A percentile compares a stretch with the other conserved stretches of the same genome.
phyloP scores from a whole-genome alignment of 257 asterid genomes.

The Primulina huaijiensis region DNA sequence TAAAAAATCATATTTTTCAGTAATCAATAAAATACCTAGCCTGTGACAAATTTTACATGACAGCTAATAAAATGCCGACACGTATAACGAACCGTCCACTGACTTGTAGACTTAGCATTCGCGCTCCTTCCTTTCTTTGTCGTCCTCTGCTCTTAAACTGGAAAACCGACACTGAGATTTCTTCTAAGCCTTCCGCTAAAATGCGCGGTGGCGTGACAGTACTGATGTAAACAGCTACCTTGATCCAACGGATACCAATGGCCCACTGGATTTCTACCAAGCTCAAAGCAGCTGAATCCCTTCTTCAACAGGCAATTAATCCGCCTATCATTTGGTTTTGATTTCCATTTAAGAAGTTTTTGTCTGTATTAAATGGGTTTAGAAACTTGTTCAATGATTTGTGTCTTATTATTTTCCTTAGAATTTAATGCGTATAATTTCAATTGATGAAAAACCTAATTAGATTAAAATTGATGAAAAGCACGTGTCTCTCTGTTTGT shows the following conservation, averaged over 20 bases:
- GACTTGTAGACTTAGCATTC: too few species aligned
- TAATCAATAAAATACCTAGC: too few species aligned
- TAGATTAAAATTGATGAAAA: not conserved
- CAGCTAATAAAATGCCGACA: too few species aligned
- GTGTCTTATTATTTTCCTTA: not conserved
- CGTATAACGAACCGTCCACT: too few species aligned
- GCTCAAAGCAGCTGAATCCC: slow-evolving; percentile 94
- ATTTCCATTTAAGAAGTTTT: slow-evolving; percentile 4
- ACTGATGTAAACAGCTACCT: not conserved
- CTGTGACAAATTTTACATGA: too few species aligned
- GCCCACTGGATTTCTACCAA: slow-evolving; percentile 98
- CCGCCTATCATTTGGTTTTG: slow-evolving; percentile 7
- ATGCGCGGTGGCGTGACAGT: slow-evolving; percentile 27
- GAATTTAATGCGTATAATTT: not conserved
- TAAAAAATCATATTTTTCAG: too few species aligned
- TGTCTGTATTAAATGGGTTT: not conserved
- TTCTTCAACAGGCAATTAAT: slow-evolving; percentile 74
- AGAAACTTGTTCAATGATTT: not conserved
- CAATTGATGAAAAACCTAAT: not conserved
- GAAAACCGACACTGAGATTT: not conserved
- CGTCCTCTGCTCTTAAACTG: not conserved
- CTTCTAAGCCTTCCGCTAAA: not conserved
- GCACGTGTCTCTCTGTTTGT: not conserved
- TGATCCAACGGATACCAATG: slow-evolving; percentile 40
- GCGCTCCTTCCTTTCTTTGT: too few species aligned